Base-by-base conservation (phyloP, 2,329 filamentous ascomycete species). In the Delphinella strobiligena region DNA sequence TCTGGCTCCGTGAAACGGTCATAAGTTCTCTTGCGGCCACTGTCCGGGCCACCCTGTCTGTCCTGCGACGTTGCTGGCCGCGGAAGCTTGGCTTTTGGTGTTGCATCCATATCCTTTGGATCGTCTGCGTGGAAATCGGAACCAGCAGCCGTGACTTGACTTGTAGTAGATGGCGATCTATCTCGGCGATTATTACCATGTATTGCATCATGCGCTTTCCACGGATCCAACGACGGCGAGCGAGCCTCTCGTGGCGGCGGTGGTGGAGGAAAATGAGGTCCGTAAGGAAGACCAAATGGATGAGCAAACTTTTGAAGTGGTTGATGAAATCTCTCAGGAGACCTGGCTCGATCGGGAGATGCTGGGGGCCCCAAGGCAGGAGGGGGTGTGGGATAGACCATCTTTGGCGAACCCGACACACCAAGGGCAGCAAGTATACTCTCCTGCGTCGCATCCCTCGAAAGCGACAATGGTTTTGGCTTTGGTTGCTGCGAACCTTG, bases 301-400 rank as follows among this genome's bases (percentile, higher is more conserved):
- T 15, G 31, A 10, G 15, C 35, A 14, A 31, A 29, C 19, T 19
- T 27, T 10, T 29, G 22, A n/a, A 19, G 38, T 12, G 22, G 22
- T 27, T 27, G 22, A 12, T 27, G 24, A 14, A 32, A 36, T 8
- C 24, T 34, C 7, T 36, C 39, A 37, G 35, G 19, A 15, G 18
- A 11, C 29, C 35, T 37, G 7, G 8, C 12, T 4, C 19, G 19
- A 7, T 41, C 12, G 19, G 33, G 36, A 9, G 37, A 36, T 2
- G 48, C 48, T 4, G 50, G 49, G n/a, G 56, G 50, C 2, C 52
- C 54, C 36, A 56, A 50, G 3, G 58, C 58, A 19, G 58, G 58
- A 18, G 56, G 56, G 16, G 58, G 58, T 14, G 58, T 61, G 41
- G 58, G 47, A 42, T 56, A 60, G 19, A 61, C 55, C 14, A 52